Evolutionary conservation across 2,329 filamentous ascomycete genomes (phyloP).

Genomic region (Trichoderma sp.): DNA sequence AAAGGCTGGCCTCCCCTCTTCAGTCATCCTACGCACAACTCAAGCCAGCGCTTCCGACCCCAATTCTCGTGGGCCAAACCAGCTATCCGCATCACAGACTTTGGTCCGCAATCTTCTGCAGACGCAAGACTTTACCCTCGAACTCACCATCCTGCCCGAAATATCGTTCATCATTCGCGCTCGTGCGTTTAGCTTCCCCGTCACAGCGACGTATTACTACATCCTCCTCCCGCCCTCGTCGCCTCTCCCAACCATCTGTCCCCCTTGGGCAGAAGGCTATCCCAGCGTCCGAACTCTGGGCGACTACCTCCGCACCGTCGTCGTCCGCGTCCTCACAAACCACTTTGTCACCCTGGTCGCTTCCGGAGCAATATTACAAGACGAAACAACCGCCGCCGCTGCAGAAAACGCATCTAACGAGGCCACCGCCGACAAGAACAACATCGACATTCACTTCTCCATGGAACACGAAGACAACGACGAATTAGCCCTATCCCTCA

Average conservation of each 20-base stretch:
- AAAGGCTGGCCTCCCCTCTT: slow-evolving; percentile 47
- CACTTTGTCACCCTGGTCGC: slow-evolving; percentile 35
- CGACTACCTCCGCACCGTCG: slow-evolving; percentile 49
- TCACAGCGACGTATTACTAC: slow-evolving; percentile 48
- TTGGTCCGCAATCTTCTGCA: slow-evolving; percentile 48
- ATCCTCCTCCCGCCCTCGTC: slow-evolving; percentile 42
- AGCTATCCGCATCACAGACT: slow-evolving; percentile 45
- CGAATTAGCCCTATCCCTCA: slow-evolving; percentile 28
- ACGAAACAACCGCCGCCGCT: not conserved
- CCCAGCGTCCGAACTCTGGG: slow-evolving; percentile 46
- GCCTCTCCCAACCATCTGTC: slow-evolving; percentile 42
- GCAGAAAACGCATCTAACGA: slow-evolving; percentile 36
- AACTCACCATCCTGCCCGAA: slow-evolving; percentile 48
- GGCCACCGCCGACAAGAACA: slow-evolving; percentile 31
- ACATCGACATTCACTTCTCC: slow-evolving; percentile 36
- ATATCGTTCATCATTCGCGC: slow-evolving; percentile 46
- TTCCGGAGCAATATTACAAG: not conserved
- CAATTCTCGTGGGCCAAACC: slow-evolving; percentile 36
- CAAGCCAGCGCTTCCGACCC: slow-evolving; percentile 34
- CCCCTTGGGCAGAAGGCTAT: slow-evolving; percentile 48
- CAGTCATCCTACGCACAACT: slow-evolving; percentile 45
- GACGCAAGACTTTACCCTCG: slow-evolving; percentile 44
- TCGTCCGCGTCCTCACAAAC: slow-evolving; percentile 43
- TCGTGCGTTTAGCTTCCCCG: slow-evolving; percentile 46
- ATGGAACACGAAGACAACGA: slow-evolving; percentile 28